Evolutionary conservation across 768 basidiomycete genomes (phyloP), one percentile per base, ranked within the genome.

Genomic region (Austroboletus eburneus): DNA sequence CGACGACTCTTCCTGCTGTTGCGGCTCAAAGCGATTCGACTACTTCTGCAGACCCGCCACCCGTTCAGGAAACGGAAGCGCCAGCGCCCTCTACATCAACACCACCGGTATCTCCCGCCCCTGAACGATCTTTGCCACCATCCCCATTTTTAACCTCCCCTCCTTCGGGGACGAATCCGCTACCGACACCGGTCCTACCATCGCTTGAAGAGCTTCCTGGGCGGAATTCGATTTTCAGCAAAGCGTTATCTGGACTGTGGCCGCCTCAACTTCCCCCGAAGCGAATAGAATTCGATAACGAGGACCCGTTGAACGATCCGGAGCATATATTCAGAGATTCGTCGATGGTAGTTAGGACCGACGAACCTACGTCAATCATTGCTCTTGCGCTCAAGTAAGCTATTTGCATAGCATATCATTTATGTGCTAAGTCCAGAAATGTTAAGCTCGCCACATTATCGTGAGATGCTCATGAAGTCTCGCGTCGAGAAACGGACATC

Each of bases 361-460:
- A 97, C 63, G 96, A 99, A 61, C 96, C 95, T 3, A 96, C 94
- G 0, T 97, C 95, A 16, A 96, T 98, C 59, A 93, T 98, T 53
- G 94, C 96, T 7, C 82, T 97, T 46, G 91, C 92, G 5, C 69
- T 99, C 40, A 90, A 87, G 91, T 91, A 58, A 57, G 80, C 67
- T 8, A 35, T 14, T 42, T 40, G 13, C 24, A n/a, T 18, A 18
- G 25, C 3, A 34, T 39, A 14, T 24, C 32, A 36, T 17, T 16
- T n/a, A 46, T 38, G 43, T 29, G 8, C 51, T 58, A 23, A 59
- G 13, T 32, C 1, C 1, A 43, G 21, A 2, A 9, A 21, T 39
- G 38, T 35, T 46, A 23, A 91, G 90, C 53, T 91, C 90, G 3
- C 80, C 85, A 2, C 83, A 85, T 56, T 90, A 92, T 60, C 79